Conservation (phyloP, 2,329 filamentous ascomycete species). For the Claviceps quebecensis region DNA sequence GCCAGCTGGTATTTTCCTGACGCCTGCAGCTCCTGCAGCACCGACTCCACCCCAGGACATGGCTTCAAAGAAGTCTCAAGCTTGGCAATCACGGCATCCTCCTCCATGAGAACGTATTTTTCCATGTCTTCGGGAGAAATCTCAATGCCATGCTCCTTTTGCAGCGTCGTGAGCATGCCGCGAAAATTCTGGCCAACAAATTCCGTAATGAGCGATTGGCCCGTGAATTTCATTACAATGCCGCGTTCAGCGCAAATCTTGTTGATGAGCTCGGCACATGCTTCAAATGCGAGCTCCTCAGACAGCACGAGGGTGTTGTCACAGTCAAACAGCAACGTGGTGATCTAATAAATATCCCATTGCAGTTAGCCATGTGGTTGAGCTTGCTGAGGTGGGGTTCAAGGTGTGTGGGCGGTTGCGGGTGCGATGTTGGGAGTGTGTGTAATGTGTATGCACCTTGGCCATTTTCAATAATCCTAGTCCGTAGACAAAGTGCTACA, state of each 20-base stretch:
- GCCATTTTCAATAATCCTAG: too few species aligned
- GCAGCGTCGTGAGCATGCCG: slow-evolving; percentile 69
- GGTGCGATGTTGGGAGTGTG: background rate
- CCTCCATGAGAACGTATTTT: slow-evolving; percentile 59
- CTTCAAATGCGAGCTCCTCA: slow-evolving; percentile 82
- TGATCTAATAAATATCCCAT: slow-evolving; percentile 31
- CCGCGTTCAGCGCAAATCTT: slow-evolving; percentile 58
- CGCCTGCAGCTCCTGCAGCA: slow-evolving; percentile 49
- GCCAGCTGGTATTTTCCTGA: slow-evolving; percentile 56
- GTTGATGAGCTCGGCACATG: slow-evolving; percentile 80
- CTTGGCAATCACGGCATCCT: slow-evolving; percentile 72
- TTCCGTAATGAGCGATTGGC: slow-evolving; percentile 63
- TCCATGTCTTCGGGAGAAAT: slow-evolving; percentile 57
- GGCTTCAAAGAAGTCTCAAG: slow-evolving; percentile 53
- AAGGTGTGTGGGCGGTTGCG: background rate
- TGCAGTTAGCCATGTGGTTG: background rate
- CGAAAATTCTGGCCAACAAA: slow-evolving; percentile 94
- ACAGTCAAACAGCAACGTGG: slow-evolving; percentile 59
- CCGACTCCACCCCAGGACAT: slow-evolving; percentile 53
- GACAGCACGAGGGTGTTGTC: slow-evolving; percentile 91
- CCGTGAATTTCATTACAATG: slow-evolving; percentile 57
- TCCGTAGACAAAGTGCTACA: too few species aligned
- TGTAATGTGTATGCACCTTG: too few species aligned
- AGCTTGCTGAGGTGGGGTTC: background rate
- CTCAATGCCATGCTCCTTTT: slow-evolving; percentile 60